Evolutionary conservation across 2,329 filamentous ascomycete genomes (phyloP).

Genomic region (Claviceps purpurea): DNA sequence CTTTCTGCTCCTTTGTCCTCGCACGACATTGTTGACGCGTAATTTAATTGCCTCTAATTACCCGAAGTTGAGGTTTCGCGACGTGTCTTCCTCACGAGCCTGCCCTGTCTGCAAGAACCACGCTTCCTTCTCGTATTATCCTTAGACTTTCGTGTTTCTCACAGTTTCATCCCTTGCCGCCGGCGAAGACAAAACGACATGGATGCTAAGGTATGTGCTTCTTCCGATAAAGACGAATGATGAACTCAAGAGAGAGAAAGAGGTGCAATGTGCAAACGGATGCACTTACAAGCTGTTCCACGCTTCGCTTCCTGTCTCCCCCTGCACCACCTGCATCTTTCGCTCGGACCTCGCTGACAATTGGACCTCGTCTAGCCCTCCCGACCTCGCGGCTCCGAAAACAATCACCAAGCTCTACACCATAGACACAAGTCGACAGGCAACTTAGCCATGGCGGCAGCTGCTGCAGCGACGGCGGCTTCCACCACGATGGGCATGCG

Average conservation of each 20-base stretch:
- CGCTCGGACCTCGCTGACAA: background rate
- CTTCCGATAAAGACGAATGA: background rate
- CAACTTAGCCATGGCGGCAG: constrained; percentile 29
- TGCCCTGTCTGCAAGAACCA: background rate
- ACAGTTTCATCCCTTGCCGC: background rate
- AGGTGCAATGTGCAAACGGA: too few species aligned
- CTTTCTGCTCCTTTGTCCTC: background rate
- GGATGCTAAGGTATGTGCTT: constrained; percentile 6
- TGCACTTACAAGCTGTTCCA: too few species aligned
- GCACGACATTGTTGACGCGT: constrained; percentile 3
- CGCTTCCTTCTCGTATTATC: constrained; percentile 1
- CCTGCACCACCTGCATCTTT: background rate
- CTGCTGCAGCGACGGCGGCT: constrained; percentile 4
- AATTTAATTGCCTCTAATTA: background rate
- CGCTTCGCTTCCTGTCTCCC: too few species aligned
- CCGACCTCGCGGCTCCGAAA: constrained; percentile 35
- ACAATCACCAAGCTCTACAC: constrained; percentile 47
- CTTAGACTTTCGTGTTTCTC: background rate
- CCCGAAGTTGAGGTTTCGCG: background rate
- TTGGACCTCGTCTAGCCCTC: constrained; percentile 19
- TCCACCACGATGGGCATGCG: constrained; percentile 17
- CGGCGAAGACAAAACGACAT: background rate
- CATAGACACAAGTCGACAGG: constrained; percentile 72
- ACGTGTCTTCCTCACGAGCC: constrained; percentile 2
- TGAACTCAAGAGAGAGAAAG: too few species aligned